These are phyloP conservation scores for Vitis rupestris DNA, from an alignment of 164 flowering plant species.

Conservation along the genomic window DNA sequence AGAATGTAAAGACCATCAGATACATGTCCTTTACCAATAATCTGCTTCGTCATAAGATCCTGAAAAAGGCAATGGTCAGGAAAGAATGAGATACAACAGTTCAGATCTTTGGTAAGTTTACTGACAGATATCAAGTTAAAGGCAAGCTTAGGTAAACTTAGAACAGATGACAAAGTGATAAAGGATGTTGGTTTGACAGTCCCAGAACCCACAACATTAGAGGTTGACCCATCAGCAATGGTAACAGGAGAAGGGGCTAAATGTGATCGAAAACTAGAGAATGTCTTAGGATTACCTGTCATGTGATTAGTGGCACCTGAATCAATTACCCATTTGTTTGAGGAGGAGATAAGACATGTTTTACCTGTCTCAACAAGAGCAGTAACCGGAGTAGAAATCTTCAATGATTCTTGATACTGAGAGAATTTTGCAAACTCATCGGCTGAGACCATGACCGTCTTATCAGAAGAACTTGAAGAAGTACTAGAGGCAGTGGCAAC, in stretches of 20 bases:
- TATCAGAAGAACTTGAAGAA: no score
- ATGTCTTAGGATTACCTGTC: not conserved
- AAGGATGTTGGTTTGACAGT: not conserved
- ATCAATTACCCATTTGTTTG: not conserved
- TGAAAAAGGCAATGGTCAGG: no score
- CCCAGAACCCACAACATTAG: not conserved
- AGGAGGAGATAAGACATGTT: not conserved
- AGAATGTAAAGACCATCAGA: conserved; percentile 6
- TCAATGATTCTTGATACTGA: not conserved
- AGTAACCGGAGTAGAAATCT: not conserved
- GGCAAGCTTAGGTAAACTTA: not conserved
- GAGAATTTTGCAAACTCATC: not conserved
- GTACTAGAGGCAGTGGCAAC: no score
- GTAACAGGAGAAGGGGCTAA: not conserved
- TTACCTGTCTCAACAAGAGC: not conserved
- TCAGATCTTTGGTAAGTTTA: not conserved
- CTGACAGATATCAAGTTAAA: not conserved
- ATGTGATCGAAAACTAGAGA: not conserved
- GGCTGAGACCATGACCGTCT: no score
- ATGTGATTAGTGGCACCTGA: not conserved
- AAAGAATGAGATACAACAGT: not conserved
- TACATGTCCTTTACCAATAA: conserved; percentile 1
- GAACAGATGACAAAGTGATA: not conserved
- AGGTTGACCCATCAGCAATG: conserved; percentile 1
- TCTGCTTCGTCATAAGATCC: no score